A percentile compares a stretch with the other conserved stretches of the same genome.
Conservation (phyloP, 1,139 yeast genomes). For the Hansenula sp. region DNA sequence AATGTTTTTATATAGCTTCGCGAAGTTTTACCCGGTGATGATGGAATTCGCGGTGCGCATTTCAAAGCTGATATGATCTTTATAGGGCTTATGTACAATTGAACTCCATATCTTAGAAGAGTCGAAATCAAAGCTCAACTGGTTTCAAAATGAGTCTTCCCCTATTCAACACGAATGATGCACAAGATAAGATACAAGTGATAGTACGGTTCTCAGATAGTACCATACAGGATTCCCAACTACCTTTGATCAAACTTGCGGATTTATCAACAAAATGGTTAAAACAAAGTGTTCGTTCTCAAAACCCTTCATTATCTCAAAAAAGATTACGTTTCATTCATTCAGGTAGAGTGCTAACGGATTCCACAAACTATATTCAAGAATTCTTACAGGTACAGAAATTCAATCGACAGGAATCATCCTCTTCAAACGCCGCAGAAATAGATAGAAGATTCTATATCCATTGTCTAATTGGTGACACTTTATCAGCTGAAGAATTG, state of each 20-base stretch:
- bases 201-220: conserved; percentile 51
- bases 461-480: conserved; percentile 82
- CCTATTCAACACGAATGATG: conserved; percentile 4
- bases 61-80: conserved; percentile 1
- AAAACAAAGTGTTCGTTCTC: conserved; percentile 39
- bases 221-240: conserved; percentile 36
- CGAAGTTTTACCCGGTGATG: conserved; percentile 10
- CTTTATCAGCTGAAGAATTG: conserved; percentile 53
- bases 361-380: conserved; percentile 48
- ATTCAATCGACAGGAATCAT: conserved; percentile 10
- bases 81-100: too few relatives aligned
- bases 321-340: conserved; percentile 66
- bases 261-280: conserved; percentile 39
- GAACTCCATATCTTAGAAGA: too few relatives aligned
- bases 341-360: conserved; percentile 68
- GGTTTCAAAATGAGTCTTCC: conserved; percentile 12
- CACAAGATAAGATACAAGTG: conserved; percentile 23
- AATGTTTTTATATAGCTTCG: conserved; percentile 2
- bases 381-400: conserved; percentile 24
- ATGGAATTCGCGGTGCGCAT: conserved; percentile 7
- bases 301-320: conserved; percentile 31
- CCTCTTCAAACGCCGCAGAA: conserved; percentile 5
- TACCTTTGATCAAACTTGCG: conserved; percentile 34
- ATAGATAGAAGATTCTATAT: conserved; percentile 42
- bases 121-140: too few relatives aligned